Percentiles rank a stretch among this genome's conserved stretches.
These are phyloP conservation scores for Naumovozyma castellii DNA, from an alignment of 805 yeast genomes.

Conservation along the genomic window DNA sequence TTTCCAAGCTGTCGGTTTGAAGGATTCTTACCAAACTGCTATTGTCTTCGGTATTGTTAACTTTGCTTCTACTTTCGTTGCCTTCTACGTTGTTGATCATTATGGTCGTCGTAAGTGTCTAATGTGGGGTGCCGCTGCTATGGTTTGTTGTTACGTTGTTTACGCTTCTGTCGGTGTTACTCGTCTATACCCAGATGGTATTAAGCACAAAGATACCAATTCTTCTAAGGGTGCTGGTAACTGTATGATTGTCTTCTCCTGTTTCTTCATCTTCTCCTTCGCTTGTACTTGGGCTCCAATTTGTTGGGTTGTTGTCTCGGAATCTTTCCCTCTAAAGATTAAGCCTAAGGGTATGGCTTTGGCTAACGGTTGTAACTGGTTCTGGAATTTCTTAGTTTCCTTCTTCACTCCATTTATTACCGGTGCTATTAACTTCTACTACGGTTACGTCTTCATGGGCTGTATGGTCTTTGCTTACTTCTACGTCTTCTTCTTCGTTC, in stretches of 20 bases:
- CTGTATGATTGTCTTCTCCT: constrained; percentile 58
- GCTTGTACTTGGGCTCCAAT: constrained; percentile 67
- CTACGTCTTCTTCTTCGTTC: constrained; percentile 59
- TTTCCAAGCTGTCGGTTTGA: constrained; percentile 48
- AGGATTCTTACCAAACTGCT: constrained; percentile 46
- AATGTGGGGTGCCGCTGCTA: constrained; percentile 38
- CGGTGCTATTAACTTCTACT: constrained; percentile 49
- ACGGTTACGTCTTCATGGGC: constrained; percentile 53
- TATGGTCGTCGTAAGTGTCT: constrained; percentile 40
- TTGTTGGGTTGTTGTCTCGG: constrained; percentile 50
- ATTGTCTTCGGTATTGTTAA: constrained; percentile 47
- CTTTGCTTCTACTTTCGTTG: constrained; percentile 42
- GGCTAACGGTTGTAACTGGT: constrained; percentile 51
- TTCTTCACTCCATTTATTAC: constrained; percentile 65
- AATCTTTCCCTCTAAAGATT: constrained; percentile 59
- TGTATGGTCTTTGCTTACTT: constrained; percentile 44
- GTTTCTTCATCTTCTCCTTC: constrained; percentile 56
- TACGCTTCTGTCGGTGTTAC: constrained; percentile 52
- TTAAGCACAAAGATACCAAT: constrained; percentile 27
- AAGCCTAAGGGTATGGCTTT: constrained; percentile 45
- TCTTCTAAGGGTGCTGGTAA: constrained; percentile 50
- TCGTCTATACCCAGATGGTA: constrained; percentile 30
- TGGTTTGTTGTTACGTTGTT: constrained; percentile 33
- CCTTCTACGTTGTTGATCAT: constrained; percentile 40
- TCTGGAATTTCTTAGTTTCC: constrained; percentile 55